Conservation (phyloP, 345 rosid genomes). For the Lepidium didymum region DNA sequence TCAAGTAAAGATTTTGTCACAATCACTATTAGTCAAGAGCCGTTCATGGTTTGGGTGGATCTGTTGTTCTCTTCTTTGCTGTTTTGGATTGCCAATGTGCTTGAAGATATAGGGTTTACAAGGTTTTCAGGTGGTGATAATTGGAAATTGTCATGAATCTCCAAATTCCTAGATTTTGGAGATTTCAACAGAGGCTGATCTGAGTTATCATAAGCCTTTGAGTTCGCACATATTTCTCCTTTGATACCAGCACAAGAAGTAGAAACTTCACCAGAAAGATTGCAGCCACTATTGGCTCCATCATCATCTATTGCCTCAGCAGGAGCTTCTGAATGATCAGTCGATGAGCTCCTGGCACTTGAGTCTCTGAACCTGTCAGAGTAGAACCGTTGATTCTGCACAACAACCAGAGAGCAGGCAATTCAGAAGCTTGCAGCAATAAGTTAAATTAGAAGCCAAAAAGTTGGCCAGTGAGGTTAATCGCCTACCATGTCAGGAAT, state of each 20-base stretch:
- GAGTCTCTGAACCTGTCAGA: slow-evolving; percentile 12
- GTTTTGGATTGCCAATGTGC: slow-evolving; percentile 15
- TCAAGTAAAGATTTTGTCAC: slow-evolving; percentile 18
- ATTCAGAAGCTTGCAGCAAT: slow-evolving; percentile 12
- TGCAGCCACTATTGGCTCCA: slow-evolving; percentile 17
- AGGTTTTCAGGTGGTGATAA: slow-evolving; percentile 15
- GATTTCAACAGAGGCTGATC: slow-evolving; percentile 11
- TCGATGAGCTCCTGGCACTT: slow-evolving; percentile 7
- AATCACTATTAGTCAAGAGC: slow-evolving; percentile 13
- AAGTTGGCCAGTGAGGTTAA: not conserved
- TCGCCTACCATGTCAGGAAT: slow-evolving; percentile 53
- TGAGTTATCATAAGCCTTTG: slow-evolving; percentile 13
- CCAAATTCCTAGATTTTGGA: slow-evolving; percentile 13
- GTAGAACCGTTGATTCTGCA: slow-evolving; percentile 35
- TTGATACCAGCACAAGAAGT: slow-evolving; percentile 31
- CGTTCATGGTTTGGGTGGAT: slow-evolving; percentile 2
- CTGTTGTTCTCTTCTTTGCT: slow-evolving; percentile 20
- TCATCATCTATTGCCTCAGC: not conserved
- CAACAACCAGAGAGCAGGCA: slow-evolving; percentile 13
- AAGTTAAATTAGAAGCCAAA: not conserved
- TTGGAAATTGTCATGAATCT: slow-evolving; percentile 12
- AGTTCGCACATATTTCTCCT: slow-evolving; percentile 10
- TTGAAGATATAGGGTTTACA: slow-evolving; percentile 17
- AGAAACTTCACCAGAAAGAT: slow-evolving; percentile 43
- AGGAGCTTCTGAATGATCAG: slow-evolving; percentile 15